Base-by-base conservation (phyloP, 148 eudicot species). In the Silene latifolia region DNA sequence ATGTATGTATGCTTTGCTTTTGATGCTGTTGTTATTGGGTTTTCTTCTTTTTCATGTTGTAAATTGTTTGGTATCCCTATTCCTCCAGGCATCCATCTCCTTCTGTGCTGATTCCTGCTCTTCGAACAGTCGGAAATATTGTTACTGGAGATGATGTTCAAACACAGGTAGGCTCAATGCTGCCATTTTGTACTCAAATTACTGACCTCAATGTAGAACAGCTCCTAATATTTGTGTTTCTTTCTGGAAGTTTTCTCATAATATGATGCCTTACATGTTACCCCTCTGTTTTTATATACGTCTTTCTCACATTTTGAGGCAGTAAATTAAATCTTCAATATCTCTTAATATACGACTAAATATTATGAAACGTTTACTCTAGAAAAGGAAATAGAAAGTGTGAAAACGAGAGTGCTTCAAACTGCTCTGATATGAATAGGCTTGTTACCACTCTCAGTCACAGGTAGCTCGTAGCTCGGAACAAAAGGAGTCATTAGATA, bases 71-170 rank as follows among this genome's bases (percentile, higher is more conserved):
- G 9, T 58, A 53, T 39, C 23, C 35, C 35, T 23, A 48, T 72
- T 76, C 21, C 27, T 75, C 42, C 84, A 91, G 93, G 57, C 89
- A 89, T 78, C 89, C 91, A 60, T 84, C 93, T 79, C 91, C 91
- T 47, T 85, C 93, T 5, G 97, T 91, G 61, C 88, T 91, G 72
- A 86, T 89, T 76, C 93, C 93, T 67, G 91, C 93, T 27, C 93
- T 90, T 74, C 93, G 96, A 13, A 89, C 93, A 2, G 91, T 91
- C 72, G 96, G 96, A 25, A 91, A 91, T 77, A 89, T 91, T 76
- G 96, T 91, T 35, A 88, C 96, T 57, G 96, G 96, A 75, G 96
- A 91, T 82, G 93, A 91, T 86, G 59, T 76, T 60, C 96, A 91
- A 78, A 91, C 96, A 53, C 96, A 91, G 96, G 96, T 91, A 63